These are phyloP conservation scores for Exophiala viscosa DNA, from an alignment of 2,329 filamentous ascomycete genomes.

Conservation along the genomic window DNA sequence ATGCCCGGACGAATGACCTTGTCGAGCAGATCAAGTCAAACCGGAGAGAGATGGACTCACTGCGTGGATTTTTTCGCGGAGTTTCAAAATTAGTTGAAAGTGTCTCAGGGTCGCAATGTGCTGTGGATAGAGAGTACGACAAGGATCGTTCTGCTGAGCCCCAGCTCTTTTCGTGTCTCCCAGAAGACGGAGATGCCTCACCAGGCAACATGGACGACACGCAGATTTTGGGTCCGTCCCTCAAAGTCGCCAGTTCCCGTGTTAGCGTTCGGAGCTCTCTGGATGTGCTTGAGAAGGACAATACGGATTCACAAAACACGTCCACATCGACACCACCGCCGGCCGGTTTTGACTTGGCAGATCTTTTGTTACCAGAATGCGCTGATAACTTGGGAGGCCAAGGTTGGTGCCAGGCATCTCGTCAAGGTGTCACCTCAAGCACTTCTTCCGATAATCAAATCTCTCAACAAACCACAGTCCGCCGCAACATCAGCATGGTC, in stretches of 20 bases:
- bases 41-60: constrained; percentile 2
- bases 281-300: too few relatives aligned
- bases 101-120: neutral
- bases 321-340: too few relatives aligned
- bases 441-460: neutral
- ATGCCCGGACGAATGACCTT: neutral
- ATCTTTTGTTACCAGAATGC: too few relatives aligned
- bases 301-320: too few relatives aligned
- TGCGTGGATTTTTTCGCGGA: neutral
- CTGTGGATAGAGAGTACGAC: neutral
- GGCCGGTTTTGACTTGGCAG: too few relatives aligned
- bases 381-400: neutral
- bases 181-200: too few relatives aligned
- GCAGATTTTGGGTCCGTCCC: too few relatives aligned
- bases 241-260: too few relatives aligned
- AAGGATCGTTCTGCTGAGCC: neutral
- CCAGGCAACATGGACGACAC: too few relatives aligned
- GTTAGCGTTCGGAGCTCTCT: too few relatives aligned
- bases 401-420: neutral
- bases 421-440: too few relatives aligned
- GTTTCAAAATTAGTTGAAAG: constrained; percentile 4
- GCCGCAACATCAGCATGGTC: neutral
- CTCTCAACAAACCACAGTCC: neutral
- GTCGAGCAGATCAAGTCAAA: constrained; percentile 1
- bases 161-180: neutral